Percentiles rank a stretch among this genome's conserved stretches.
phyloP scores from a whole-genome alignment of 768 basidiomycete species.

The Collybia mongolica region DNA sequence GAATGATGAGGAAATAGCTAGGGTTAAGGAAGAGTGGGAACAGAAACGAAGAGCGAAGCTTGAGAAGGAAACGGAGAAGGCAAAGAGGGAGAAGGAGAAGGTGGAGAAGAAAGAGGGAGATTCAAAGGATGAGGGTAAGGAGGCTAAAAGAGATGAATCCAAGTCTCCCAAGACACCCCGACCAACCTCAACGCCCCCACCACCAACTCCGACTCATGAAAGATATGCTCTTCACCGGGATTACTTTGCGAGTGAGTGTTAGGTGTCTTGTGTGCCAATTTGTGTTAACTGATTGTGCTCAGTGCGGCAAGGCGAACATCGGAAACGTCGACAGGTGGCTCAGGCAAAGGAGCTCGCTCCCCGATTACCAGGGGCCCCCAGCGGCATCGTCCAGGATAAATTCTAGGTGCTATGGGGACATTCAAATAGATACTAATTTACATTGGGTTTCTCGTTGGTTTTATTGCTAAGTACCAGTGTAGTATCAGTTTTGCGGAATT shows the following conservation, averaged over 20 bases:
- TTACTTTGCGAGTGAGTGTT: conserved; percentile 58
- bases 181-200: conserved; percentile 29
- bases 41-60: conserved; percentile 63
- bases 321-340: conserved; percentile 61
- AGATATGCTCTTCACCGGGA: conserved; percentile 82
- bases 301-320: conserved; percentile 77
- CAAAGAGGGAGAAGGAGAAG: conserved; percentile 40
- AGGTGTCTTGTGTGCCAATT: not conserved
- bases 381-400: conserved; percentile 20
- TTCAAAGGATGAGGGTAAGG: conserved; percentile 33
- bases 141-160: conserved; percentile 27
- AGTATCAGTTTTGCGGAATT: conserved; percentile 1
- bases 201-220: conserved; percentile 55
- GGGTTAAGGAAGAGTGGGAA: conserved; percentile 79
- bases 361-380: conserved; percentile 65
- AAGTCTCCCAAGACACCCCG: conserved; percentile 26
- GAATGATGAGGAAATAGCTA: conserved; percentile 73
- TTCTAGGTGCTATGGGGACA: conserved; percentile 4
- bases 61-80: conserved; percentile 51
- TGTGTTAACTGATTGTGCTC: conserved; percentile 11
- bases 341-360: conserved; percentile 73
- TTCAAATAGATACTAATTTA: not conserved
- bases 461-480: no score
- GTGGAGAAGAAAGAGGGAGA: conserved; percentile 35
- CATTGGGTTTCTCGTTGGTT: no score